Evolutionary conservation across 352 stramenopile species (phyloP).

Genomic region (Globisporangium echinulatum): DNA sequence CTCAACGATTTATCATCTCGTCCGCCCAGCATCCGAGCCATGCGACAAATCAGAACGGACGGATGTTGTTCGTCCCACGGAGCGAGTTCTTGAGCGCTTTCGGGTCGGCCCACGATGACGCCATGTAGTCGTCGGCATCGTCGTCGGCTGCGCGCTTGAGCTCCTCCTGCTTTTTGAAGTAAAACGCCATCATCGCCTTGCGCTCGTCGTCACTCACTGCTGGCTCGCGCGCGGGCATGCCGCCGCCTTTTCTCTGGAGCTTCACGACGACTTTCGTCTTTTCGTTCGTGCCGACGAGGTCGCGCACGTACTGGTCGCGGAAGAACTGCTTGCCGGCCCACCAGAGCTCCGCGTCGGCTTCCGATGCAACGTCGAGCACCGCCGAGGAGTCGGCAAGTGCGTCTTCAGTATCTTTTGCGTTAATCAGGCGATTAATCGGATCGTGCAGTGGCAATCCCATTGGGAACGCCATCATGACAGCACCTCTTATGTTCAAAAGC

Average conservation of each 20-base stretch:
- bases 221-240: constrained; percentile 77
- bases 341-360: constrained; percentile 91
- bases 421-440: constrained; percentile 79
- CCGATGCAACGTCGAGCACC: constrained; percentile 71
- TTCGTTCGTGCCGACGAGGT: constrained; percentile 94
- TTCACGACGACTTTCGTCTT: constrained; percentile 92
- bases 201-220: constrained; percentile 92
- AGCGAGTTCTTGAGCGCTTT: constrained; percentile 91
- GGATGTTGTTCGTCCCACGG: constrained; percentile 85
- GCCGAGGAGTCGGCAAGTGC: constrained; percentile 58
- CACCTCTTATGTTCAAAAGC: constrained; percentile 88
- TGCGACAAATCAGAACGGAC: constrained; percentile 43
- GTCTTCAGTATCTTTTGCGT: constrained; percentile 53
- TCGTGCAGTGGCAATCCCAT: constrained; percentile 92
- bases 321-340: constrained; percentile 94
- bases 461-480: constrained; percentile 92
- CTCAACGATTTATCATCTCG: too few species aligned
- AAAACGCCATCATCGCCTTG: constrained; percentile 97
- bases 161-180: constrained; percentile 90
- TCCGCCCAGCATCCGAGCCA: too few species aligned
- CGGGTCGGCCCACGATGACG: constrained; percentile 91
- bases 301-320: constrained; percentile 80
- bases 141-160: constrained; percentile 78
- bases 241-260: constrained; percentile 85
- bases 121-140: constrained; percentile 94